Base-by-base conservation (phyloP, 1,284 basidiomycete genomes). In the Lentinula novae-zelandiae region DNA sequence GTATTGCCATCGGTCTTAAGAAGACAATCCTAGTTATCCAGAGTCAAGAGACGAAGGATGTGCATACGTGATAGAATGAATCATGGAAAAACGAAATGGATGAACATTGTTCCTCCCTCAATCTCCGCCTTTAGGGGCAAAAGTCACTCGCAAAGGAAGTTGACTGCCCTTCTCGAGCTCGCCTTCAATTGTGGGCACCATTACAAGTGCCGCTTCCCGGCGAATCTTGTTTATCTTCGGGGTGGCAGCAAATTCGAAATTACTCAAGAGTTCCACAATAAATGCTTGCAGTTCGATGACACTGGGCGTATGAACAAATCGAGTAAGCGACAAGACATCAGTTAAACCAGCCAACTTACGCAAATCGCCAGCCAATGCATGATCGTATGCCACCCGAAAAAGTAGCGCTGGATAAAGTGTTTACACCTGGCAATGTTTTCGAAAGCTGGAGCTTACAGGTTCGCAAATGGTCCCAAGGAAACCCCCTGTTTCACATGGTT, bases 281-380 rank as follows among this genome's bases (percentile, higher is more conserved):
- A 85, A 79, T 0, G 76, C 72, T 63, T 83, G 81, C 27, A 85
- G 72, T 64, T 85, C 81, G 49, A 80, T 69, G 0, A 83, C 66
- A 8, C 75, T 78, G 44, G 9, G 22, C 6, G 5, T 38, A 53
- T 5, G 20, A 33, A 51, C 31, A 34, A 55, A 33, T 17, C 13
- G 2, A 36, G 3, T 27, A 27, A 27, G 27, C 4, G n/a, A n/a
- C 15, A 10, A 15, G 61, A 38, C 38, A 60, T 27, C 58, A 66
- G 61, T n/a, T 17, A 20, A 42, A 15, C 20, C n/a, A 22, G 20
- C 2, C 17, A 48, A 57, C 69, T 34, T 63, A 76, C 74, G 80
- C 80, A 65, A 85, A 82, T 63, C 80, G 75, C 82, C 83, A 84
- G 17, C 79, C 80, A 15, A 80, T 73, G 63, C 78, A 81, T 1